Conservation (phyloP, 2,329 filamentous ascomycete genomes). For the Botrytis medusae region DNA sequence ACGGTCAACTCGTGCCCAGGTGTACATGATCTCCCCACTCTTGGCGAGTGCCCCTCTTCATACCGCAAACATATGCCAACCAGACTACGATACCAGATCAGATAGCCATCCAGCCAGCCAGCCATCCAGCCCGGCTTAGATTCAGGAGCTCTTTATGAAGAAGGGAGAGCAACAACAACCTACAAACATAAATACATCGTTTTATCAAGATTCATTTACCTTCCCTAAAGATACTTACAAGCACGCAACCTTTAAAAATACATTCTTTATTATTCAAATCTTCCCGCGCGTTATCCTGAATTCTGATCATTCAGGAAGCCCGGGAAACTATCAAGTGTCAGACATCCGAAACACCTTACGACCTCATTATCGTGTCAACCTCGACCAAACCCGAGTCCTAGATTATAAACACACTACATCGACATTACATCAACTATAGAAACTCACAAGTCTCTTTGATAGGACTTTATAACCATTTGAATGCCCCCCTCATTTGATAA, state of each 20-base stretch:
- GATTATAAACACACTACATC: slow-evolving; percentile 12
- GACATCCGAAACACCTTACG: slow-evolving; percentile 17
- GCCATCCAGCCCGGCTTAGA: slow-evolving; percentile 7
- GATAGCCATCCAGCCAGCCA: neutral
- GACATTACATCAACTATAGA: neutral
- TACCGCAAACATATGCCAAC: slow-evolving; percentile 16
- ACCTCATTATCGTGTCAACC: slow-evolving; percentile 20
- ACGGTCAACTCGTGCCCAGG: neutral
- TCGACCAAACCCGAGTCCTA: slow-evolving; percentile 20
- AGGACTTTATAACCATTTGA: slow-evolving; percentile 34
- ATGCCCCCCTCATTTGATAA: slow-evolving; percentile 42
- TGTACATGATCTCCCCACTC: slow-evolving; percentile 19
- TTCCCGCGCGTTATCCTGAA: slow-evolving; percentile 33
- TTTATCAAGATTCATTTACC: neutral
- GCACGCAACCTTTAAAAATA: neutral
- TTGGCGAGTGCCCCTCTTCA: slow-evolving; percentile 18
- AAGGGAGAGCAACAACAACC: slow-evolving; percentile 16
- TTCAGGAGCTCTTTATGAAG: slow-evolving; percentile 21
- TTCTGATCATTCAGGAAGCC: slow-evolving; percentile 33
- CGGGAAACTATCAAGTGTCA: slow-evolving; percentile 24
- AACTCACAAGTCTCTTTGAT: neutral
- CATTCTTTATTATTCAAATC: slow-evolving; percentile 11
- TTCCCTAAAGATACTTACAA: neutral
- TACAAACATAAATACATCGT: slow-evolving; percentile 20
- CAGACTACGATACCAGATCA: slow-evolving; percentile 2